Evolutionary conservation across 2,329 filamentous ascomycete genomes (phyloP), one percentile per base, ranked within the genome.

Genomic region (Magnaporthiopsis poae): DNA sequence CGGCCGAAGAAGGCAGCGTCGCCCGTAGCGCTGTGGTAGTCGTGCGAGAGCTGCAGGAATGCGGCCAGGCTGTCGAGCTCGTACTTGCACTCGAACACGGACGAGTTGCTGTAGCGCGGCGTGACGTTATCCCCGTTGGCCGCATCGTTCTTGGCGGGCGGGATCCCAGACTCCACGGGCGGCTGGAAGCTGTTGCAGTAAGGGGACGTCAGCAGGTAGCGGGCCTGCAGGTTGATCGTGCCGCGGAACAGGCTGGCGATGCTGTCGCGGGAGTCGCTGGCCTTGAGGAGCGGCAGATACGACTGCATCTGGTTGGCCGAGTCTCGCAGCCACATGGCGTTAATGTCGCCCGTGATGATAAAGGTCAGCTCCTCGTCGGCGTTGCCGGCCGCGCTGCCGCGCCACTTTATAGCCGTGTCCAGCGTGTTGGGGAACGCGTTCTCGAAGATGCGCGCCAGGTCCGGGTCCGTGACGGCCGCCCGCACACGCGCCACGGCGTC

Each of bases 141-240:
- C 15, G 83, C 84, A 2, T 80, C 76, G 72, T 89, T 89, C 11
- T 77, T 72, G 1, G 82, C 77, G 1, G 89, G 84, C 1, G 77
- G 73, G 15, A 94, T 80, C 27, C 85, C 84, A 66, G 90, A 91
- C 65, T 92, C 91, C 2, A 85, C 81, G 0, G 94, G 94, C 0
- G 94, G 91, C 74, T 96, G 93, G 78, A 97, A 98, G 56, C 93
- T 91, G 77, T 97, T 96, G 82, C 94, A 98, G 79, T 93, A 94
- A 0, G 94, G 93, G 9, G 84, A 83, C 13, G 82, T 82, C 65
- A 86, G 80, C 64, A 92, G 78, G 75, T 91, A 92, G 67, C 90
- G 84, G 8, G 88, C 84, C 73, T 92, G 90, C 1, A 92, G 83
- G 74, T 92, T 92, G 75, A 92, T 90, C 36, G 88, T 87, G 35